Conservation (phyloP, 169 alveolate species). For the Ichthyophthirius multifiliis region DNA sequence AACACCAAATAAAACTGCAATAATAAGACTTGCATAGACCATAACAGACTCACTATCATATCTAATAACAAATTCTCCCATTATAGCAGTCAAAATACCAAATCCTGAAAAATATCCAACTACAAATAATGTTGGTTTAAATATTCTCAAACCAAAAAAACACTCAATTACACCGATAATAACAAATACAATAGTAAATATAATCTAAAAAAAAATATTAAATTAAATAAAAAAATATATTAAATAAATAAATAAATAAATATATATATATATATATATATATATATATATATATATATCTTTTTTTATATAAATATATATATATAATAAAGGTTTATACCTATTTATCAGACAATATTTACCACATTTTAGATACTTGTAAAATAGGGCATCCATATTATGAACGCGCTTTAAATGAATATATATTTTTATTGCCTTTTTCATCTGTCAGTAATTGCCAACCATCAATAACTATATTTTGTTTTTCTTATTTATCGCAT, state of each 20-base stretch:
- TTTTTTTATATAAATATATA: background rate
- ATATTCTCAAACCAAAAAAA: background rate
- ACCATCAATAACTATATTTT: background rate
- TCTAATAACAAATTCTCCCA: constrained; percentile 16
- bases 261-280: background rate
- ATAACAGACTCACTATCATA: constrained; percentile 1
- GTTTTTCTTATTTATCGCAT: background rate
- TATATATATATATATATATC: background rate
- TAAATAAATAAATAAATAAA: background rate
- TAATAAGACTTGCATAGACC: background rate
- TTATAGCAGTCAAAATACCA: background rate
- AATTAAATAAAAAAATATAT: background rate
- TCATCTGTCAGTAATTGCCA: background rate
- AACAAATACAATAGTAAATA: background rate
- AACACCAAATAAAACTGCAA: background rate
- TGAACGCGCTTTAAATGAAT: background rate
- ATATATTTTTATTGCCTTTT: background rate
- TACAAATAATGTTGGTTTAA: background rate
- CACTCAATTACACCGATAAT: background rate
- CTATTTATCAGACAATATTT: background rate
- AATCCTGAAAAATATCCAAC: constrained; percentile 9
- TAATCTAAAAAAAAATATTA: background rate
- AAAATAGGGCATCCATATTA: constrained; percentile 13
- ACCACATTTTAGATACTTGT: constrained; percentile 1
- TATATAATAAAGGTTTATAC: background rate